A percentile compares a stretch with the other conserved stretches of the same genome.
Evolutionary conservation across 2,329 filamentous ascomycete genomes (phyloP).

Genomic region (Colletotrichum echinochloae): DNA sequence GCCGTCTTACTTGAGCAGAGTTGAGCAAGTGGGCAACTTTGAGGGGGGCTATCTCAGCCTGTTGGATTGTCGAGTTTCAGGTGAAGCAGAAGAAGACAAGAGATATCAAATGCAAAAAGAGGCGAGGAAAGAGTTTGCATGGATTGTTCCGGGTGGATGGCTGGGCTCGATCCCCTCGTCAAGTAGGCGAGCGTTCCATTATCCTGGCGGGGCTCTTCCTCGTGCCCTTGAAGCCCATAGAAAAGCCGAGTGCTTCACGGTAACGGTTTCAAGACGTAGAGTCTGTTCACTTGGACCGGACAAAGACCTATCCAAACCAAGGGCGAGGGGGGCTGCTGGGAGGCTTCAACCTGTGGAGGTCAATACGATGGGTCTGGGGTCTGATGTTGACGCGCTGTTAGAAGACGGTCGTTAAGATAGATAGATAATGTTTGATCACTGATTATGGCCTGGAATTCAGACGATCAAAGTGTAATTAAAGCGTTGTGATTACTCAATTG

Average conservation of each 20-base stretch:
- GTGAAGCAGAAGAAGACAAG: not conserved
- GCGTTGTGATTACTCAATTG: not conserved
- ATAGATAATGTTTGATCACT: not conserved
- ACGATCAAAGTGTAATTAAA: not conserved
- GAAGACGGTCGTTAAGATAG: not conserved
- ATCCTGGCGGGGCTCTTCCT: not conserved
- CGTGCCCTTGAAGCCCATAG: not conserved
- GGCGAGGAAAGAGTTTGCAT: not conserved
- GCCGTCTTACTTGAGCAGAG: not conserved
- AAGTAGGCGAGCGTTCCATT: rapidly evolving
- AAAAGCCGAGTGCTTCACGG: not conserved
- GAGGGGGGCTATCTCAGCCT: no score
- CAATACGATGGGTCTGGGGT: not conserved
- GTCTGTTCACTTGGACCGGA: not conserved
- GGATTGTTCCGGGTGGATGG: not conserved
- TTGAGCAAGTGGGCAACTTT: not conserved
- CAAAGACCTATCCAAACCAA: not conserved
- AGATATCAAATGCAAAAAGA: not conserved
- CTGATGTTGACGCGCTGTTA: not conserved
- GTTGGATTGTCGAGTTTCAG: not conserved
- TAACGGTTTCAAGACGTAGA: not conserved
- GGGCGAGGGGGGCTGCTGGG: not conserved
- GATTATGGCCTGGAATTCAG: rapidly evolving
- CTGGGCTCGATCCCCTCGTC: not conserved
- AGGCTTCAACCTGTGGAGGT: not conserved